These are phyloP conservation scores for Pleurotus giganteus DNA, from an alignment of 768 basidiomycete species.

Conservation along the genomic window DNA sequence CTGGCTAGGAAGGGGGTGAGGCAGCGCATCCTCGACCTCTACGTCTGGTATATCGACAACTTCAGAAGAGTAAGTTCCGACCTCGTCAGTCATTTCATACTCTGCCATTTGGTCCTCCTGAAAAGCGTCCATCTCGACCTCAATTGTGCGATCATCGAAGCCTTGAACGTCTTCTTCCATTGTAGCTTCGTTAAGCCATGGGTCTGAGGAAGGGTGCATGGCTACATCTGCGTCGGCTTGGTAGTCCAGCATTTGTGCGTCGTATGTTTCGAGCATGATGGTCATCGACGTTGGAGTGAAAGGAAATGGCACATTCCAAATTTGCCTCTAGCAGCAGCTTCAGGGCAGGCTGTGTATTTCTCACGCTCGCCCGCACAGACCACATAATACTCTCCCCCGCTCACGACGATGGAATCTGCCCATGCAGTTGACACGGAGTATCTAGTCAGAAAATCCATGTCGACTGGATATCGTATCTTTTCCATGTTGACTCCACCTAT, in stretches of 20 bases:
- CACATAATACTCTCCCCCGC: neutral
- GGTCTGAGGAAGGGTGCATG: slow-evolving; percentile 52
- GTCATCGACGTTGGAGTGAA: slow-evolving; percentile 14
- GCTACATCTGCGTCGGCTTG: slow-evolving; percentile 54
- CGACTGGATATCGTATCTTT: slow-evolving; percentile 63
- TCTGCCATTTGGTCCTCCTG: slow-evolving; percentile 43
- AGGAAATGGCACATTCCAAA: neutral
- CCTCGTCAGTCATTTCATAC: slow-evolving; percentile 56
- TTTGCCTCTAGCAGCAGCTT: neutral
- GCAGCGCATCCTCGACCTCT: slow-evolving; percentile 45
- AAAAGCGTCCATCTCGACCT: slow-evolving; percentile 67
- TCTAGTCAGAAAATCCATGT: slow-evolving; percentile 63
- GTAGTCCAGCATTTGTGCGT: slow-evolving; percentile 67
- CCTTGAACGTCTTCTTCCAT: slow-evolving; percentile 58
- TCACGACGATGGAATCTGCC: slow-evolving; percentile 15
- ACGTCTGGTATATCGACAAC: slow-evolving; percentile 40
- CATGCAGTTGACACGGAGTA: slow-evolving; percentile 60
- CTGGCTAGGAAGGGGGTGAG: slow-evolving; percentile 23
- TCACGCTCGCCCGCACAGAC: slow-evolving; percentile 1
- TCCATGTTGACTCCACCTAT: slow-evolving; percentile 63
- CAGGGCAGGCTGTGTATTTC: slow-evolving; percentile 7
- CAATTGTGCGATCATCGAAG: slow-evolving; percentile 40
- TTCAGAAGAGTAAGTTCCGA: slow-evolving; percentile 23
- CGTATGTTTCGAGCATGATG: slow-evolving; percentile 50
- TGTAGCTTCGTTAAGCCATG: slow-evolving; percentile 51